Evolutionary conservation across 2,329 filamentous ascomycete species (phyloP).

Genomic region (Penicillium decumbens): DNA sequence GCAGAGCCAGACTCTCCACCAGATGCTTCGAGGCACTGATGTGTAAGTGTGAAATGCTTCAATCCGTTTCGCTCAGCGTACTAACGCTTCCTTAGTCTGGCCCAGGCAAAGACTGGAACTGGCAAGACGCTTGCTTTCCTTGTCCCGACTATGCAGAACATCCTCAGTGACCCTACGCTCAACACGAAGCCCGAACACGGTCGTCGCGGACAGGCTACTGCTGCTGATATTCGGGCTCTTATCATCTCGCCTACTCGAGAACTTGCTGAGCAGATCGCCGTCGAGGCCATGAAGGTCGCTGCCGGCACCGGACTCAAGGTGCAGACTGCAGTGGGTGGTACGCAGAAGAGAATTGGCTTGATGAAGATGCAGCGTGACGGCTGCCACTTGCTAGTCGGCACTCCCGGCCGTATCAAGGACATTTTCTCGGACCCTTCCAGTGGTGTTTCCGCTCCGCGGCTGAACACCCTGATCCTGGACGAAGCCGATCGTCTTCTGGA

Average conservation of each 20-base stretch:
- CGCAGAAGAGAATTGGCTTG: conserved; percentile 67
- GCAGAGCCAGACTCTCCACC: conserved; percentile 75
- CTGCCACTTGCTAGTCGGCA: conserved; percentile 85
- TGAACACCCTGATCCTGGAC: conserved; percentile 59
- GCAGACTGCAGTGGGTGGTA: conserved; percentile 85
- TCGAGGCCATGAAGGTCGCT: conserved; percentile 67
- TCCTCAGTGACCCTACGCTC: conserved; percentile 63
- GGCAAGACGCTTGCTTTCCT: conserved; percentile 96
- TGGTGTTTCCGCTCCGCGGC: conserved; percentile 59
- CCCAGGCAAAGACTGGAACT: conserved; percentile 93
- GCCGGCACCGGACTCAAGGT: conserved; percentile 62
- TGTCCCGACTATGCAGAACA: conserved; percentile 75
- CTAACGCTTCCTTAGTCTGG: conserved; percentile 54
- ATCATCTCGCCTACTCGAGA: conserved; percentile 61
- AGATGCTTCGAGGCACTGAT: conserved; percentile 74
- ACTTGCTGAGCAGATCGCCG: conserved; percentile 60
- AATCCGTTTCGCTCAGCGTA: conserved; percentile 11
- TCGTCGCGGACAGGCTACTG: conserved; percentile 3
- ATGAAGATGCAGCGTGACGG: conserved; percentile 64
- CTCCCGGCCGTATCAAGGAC: conserved; percentile 82
- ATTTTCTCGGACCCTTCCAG: conserved; percentile 63
- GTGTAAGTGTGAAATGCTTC: conserved; percentile 57
- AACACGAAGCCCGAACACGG: conserved; percentile 22
- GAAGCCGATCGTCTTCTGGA: conserved; percentile 66
- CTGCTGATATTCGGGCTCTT: conserved; percentile 54